Percentiles rank a stretch among this genome's conserved stretches.
phyloP scores from a whole-genome alignment of 768 basidiomycete genomes.

The Aureoboletus auriporus region DNA sequence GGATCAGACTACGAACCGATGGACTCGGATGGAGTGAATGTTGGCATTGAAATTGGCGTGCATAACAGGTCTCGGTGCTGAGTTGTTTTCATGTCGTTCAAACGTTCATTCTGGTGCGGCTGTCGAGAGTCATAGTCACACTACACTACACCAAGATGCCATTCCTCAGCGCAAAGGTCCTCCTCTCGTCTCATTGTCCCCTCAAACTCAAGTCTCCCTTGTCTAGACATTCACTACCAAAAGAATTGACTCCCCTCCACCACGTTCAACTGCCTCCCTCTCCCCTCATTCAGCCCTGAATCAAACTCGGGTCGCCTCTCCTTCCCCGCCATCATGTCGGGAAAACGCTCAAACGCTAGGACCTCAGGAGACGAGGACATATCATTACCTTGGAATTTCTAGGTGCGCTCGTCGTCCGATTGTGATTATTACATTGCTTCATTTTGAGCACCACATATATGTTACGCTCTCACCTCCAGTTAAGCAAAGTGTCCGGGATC shows the following conservation, averaged over 20 bases:
- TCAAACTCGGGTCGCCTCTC: conserved; percentile 7
- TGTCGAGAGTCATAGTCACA: too few relatives aligned
- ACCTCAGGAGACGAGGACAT: conserved; percentile 55
- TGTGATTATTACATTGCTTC: not conserved
- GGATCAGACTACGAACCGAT: not conserved
- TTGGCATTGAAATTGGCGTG: conserved; percentile 16
- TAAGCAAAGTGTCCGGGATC: conserved; percentile 30
- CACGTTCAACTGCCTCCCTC: not conserved
- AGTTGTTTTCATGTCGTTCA: too few relatives aligned
- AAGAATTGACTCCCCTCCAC: too few relatives aligned
- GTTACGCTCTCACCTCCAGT: conserved; percentile 34
- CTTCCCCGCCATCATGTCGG: not conserved
- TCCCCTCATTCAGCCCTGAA: conserved; percentile 30
- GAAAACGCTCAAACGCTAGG: not conserved
- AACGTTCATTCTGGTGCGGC: too few relatives aligned
- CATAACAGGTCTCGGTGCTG: too few relatives aligned
- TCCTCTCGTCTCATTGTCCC: too few relatives aligned
- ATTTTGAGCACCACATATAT: conserved; percentile 65
- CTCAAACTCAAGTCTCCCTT: too few relatives aligned
- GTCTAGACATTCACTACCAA: not conserved
- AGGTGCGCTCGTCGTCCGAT: conserved; percentile 36
- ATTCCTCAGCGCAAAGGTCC: too few relatives aligned
- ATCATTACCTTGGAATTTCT: conserved; percentile 71
- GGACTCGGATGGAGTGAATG: conserved; percentile 14
- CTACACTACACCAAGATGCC: too few relatives aligned